phyloP scores from a whole-genome alignment of 2,329 filamentous ascomycete species.

The Apiospora kogelbergensis region DNA sequence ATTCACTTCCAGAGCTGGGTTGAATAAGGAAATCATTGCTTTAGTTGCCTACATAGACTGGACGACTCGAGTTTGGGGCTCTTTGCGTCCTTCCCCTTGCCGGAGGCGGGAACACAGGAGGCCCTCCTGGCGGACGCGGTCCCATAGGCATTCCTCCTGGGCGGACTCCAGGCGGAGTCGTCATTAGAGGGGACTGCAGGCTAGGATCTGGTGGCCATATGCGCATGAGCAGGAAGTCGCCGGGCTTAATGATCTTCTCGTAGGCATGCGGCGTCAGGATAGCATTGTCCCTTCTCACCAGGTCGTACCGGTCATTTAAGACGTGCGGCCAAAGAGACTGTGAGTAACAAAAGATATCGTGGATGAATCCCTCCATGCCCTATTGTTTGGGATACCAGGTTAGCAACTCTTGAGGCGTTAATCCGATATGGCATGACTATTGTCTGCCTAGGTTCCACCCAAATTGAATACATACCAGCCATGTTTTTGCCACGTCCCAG shows the following conservation, averaged over 20 bases:
- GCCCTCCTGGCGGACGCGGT: too few relatives aligned
- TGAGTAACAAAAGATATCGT: background rate
- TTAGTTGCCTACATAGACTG: background rate
- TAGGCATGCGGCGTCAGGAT: background rate
- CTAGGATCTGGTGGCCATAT: background rate
- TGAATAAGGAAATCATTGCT: background rate
- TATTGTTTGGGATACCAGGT: background rate
- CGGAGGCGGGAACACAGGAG: background rate
- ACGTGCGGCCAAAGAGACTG: background rate
- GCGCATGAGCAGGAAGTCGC: background rate
- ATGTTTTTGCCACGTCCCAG: background rate
- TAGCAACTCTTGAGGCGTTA: too few relatives aligned
- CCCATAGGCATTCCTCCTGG: background rate
- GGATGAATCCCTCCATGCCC: background rate
- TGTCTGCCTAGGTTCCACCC: too few relatives aligned
- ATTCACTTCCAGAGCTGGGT: too few relatives aligned
- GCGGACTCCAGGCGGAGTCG: too few relatives aligned
- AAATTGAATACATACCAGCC: background rate
- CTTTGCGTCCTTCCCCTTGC: background rate
- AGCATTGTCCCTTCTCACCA: background rate
- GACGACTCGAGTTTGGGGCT: background rate
- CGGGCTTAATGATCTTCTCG: background rate
- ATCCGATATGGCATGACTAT: too few relatives aligned
- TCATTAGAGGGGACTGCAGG: too few relatives aligned
- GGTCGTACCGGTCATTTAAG: background rate